Evolutionary conservation across 73 alveolate genomes (phyloP), one percentile per base, ranked within the genome.

Genomic region (Paramecium pentaurelia): DNA sequence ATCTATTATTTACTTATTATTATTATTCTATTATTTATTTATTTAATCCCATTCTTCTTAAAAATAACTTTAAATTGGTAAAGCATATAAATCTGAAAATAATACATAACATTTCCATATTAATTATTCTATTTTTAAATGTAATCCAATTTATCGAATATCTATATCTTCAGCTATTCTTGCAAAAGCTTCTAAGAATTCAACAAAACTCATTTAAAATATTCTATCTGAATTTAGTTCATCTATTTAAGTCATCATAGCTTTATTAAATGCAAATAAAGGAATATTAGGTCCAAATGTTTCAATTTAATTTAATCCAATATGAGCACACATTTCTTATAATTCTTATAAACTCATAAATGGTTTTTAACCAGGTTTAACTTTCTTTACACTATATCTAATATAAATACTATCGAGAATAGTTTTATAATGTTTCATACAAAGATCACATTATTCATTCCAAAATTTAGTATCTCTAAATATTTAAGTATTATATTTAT

Each of bases 161-260:
- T 60, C 60, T 25, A 87, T 37, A 12, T 64, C 92, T 9, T 80
- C 91, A 45, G 91, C 91, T 10, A 80, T 80, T 11, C 91, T 42
- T 80, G 91, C 91, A 45, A 80, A 32, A 14, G 91, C 91, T 47
- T 80, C 91, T 36, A 80, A 42, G 44, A 80, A 80, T 20, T 80
- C 91, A 18, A 80, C 73, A 12, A 25, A 80, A n/a, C 32, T 25
- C 91, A 80, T 80, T 58, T 95, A 68, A 45, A 95, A 86, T 92
- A 94, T 96, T 60, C 96, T 93, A 58, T 95, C 93, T 16, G 34
- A 32, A 58, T 94, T 68, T n/a, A 95, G 58, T 88, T 95, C 98
- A 88, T 95, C 95, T 3, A 94, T 94, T 32, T 95, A 73, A 0
- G 96, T 90, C 96, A 95, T 95, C 97, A 95, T 95, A 9, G 98